Percentiles rank a stretch among this genome's conserved stretches.
Evolutionary conservation across 164 flowering plant genomes (phyloP).

Genomic region (Vitis vinifera): DNA sequence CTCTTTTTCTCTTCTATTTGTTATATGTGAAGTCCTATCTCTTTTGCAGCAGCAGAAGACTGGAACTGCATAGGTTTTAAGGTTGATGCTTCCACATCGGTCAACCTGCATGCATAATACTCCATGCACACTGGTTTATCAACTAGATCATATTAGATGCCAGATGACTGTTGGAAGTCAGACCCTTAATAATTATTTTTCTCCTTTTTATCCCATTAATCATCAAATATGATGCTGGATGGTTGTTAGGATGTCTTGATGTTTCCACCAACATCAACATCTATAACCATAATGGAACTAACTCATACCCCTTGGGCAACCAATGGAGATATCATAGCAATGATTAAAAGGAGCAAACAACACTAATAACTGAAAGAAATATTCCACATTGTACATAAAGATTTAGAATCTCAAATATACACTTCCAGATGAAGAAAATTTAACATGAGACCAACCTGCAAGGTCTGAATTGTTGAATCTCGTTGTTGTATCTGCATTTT

Average conservation of each 20-base stretch:
- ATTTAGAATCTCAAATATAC: not conserved
- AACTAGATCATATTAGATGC: too few relatives aligned
- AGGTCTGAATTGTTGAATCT: constrained; percentile 65
- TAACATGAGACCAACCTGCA: constrained; percentile 57
- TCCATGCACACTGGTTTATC: too few relatives aligned
- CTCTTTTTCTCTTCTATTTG: too few relatives aligned
- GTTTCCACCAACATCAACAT: not conserved
- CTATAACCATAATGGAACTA: not conserved
- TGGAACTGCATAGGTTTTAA: too few relatives aligned
- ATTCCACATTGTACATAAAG: not conserved
- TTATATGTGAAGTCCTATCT: too few relatives aligned
- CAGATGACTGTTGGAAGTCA: too few relatives aligned
- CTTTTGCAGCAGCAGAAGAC: too few relatives aligned
- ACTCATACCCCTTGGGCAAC: not conserved
- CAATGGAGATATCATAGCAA: not conserved
- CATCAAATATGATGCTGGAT: too few relatives aligned
- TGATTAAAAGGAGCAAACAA: not conserved
- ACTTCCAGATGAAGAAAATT: not conserved
- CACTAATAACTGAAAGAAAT: not conserved
- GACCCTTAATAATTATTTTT: too few relatives aligned
- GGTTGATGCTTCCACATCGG: too few relatives aligned
- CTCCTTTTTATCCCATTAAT: too few relatives aligned
- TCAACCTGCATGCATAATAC: too few relatives aligned
- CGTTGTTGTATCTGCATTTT: constrained; percentile 71
- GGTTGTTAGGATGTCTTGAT: not conserved